Base-by-base conservation (phyloP, 2,329 filamentous ascomycete genomes). In the Microdochium trichocladiopsis region DNA sequence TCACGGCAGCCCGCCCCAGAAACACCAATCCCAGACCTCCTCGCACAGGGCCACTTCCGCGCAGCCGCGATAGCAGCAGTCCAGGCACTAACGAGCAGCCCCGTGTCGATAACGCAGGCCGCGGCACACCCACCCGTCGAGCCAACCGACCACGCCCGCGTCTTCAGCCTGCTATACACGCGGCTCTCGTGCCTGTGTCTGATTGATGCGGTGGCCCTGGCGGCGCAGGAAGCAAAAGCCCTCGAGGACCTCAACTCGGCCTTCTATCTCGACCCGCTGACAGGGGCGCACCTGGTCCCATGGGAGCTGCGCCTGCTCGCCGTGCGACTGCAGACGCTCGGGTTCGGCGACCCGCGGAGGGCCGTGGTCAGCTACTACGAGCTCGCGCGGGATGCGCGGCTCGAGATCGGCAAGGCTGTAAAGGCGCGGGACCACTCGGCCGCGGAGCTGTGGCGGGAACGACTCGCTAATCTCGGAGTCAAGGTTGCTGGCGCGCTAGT, bases 301-400 rank as follows among this genome's bases (percentile, higher is more conserved):
- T 99, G 94, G 92, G 80, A 87, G 43, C 77, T 99, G 50, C 83
- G 94, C 6, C 79, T 96, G 2, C 77, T 97, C 16, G 85, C 87
- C 6, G 87, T 96, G 9, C 81, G 92, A 1, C 77, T 97, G 21
- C 90, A 95, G 59, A 90, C 89, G 0, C 80, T 96, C 47, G 90
- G 90, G 1, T 95, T 94, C 57, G 86, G 86, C 3, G 94, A 99
- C 68, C 82, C 86, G 49, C 79, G 93, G 4, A 80, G 92, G 55
- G 88, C 89, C 3, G 86, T 99, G 53, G 93, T 94, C 77, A 88
- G 88, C 47, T 90, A 95, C 65, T 95, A 96, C 65, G 91, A 96
- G 56, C 78, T 97, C 2, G 91, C 86, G 0, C 72, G 88, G 9
- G 90, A 95, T 67, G 90, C 89, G 2, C 77, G 91, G 18, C 72